A percentile compares a stretch with the other conserved stretches of the same genome.
Evolutionary conservation across 371 early-diverging fungal species (phyloP).

Genomic region (Mortierella sp.): DNA sequence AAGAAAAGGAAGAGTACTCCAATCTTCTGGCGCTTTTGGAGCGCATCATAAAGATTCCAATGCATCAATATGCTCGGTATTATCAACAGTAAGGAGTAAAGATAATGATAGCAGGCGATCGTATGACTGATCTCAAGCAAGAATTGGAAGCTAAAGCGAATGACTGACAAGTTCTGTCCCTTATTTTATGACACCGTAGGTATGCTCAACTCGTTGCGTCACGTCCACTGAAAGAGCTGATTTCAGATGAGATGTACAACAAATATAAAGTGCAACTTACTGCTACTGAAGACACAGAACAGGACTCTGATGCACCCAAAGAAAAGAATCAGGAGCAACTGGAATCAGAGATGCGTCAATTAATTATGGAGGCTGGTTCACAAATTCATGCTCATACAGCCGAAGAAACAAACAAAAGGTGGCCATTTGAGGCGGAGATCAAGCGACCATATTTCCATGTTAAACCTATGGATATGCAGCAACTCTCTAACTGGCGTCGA

Average conservation of each 20-base stretch:
- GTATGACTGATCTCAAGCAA: not conserved
- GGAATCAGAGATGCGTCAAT: conserved; percentile 64
- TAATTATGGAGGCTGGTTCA: conserved; percentile 62
- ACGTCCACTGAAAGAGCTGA: conserved; percentile 62
- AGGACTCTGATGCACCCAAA: not conserved
- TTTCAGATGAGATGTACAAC: conserved; percentile 60
- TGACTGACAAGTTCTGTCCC: not conserved
- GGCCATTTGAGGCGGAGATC: conserved; percentile 71
- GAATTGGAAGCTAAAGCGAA: not conserved
- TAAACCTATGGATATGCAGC: conserved; percentile 76
- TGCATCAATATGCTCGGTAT: conserved; percentile 79
- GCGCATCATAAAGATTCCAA: conserved; percentile 73
- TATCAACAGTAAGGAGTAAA: conserved; percentile 69
- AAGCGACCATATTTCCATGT: conserved; percentile 84
- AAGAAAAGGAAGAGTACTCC: conserved; percentile 59
- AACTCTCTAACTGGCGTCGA: conserved; percentile 74
- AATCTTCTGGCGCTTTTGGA: conserved; percentile 66
- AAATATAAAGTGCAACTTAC: conserved; percentile 56
- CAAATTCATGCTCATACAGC: conserved; percentile 72
- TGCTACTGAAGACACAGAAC: conserved; percentile 1
- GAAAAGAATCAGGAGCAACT: conserved; percentile 61
- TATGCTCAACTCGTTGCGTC: conserved; percentile 63
- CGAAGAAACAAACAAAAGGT: conserved; percentile 65
- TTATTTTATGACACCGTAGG: conserved; percentile 33
- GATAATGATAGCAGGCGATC: not conserved